Conservation (phyloP, 192 early-diverging fungal species). For the Thoreauomyces humboldtii region DNA sequence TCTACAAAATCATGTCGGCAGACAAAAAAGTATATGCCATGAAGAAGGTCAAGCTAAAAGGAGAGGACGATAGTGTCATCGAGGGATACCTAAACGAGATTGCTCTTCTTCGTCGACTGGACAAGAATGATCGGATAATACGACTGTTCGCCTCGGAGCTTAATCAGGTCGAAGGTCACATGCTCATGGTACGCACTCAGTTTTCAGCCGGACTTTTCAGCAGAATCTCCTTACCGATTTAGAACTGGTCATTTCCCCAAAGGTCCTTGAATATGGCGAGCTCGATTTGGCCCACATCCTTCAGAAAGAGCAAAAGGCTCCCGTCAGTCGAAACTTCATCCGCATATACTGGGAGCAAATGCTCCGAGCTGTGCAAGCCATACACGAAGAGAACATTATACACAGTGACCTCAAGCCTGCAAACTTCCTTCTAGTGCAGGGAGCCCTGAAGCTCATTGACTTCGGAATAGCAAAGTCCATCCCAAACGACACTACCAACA, state of each 20-base stretch:
- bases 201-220: background rate
- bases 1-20: conserved; percentile 78
- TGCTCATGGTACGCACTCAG: conserved; percentile 65
- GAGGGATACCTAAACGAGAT: conserved; percentile 86
- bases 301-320: conserved; percentile 31
- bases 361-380: conserved; percentile 81
- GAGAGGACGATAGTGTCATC: conserved; percentile 61
- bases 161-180: conserved; percentile 51
- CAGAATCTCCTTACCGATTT: too few relatives aligned
- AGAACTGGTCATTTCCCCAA: background rate
- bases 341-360: conserved; percentile 83
- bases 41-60: conserved; percentile 75
- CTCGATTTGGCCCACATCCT: conserved; percentile 70
- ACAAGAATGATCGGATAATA: conserved; percentile 71
- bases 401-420: conserved; percentile 95
- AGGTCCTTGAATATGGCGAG: conserved; percentile 87
- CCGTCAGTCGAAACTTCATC: conserved; percentile 69
- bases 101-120: conserved; percentile 64
- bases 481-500: conserved; percentile 90
- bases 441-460: conserved; percentile 88
- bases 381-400: conserved; percentile 85
- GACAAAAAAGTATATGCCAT: conserved; percentile 68
- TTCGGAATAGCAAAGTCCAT: conserved; percentile 98
- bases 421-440: conserved; percentile 88
- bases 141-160: conserved; percentile 75